A percentile compares a stretch with the other conserved stretches of the same genome.
phyloP scores from a whole-genome alignment of 805 yeast genomes.

The Danielozyma ontarioensis region DNA sequence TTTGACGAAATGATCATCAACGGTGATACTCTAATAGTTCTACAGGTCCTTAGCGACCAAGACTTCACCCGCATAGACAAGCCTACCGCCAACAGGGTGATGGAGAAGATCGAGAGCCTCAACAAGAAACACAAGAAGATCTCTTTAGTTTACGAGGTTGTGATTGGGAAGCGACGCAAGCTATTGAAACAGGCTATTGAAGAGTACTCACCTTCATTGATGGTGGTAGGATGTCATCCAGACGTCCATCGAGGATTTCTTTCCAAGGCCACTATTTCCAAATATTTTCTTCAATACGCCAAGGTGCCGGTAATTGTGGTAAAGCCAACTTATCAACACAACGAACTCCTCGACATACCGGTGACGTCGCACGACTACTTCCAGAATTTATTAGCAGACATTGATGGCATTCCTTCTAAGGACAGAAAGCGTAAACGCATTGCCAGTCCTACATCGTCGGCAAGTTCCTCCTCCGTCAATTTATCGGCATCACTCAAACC shows the following conservation, averaged over 20 bases:
- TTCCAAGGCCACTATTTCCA: constrained; percentile 31
- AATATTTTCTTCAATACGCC: constrained; percentile 38
- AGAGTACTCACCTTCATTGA: constrained; percentile 41
- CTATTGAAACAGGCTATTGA: constrained; percentile 33
- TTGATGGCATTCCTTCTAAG: too few species aligned
- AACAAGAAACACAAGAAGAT: constrained; percentile 32
- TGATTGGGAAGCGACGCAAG: constrained; percentile 38
- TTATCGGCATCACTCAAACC: too few species aligned
- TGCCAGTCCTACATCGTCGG: constrained; percentile 9
- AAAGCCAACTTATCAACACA: constrained; percentile 31
- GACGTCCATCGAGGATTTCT: constrained; percentile 25
- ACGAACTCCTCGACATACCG: constrained; percentile 24
- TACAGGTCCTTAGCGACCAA: constrained; percentile 39
- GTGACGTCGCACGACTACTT: constrained; percentile 32
- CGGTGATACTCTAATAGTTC: constrained; percentile 39
- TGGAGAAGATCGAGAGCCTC: constrained; percentile 27
- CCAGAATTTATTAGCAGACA: constrained; percentile 25
- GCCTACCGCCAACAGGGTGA: constrained; percentile 19
- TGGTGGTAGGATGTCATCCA: constrained; percentile 40
- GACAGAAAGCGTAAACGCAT: constrained; percentile 7
- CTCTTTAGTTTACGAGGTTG: constrained; percentile 35
- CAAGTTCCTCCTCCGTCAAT: constrained; percentile 7
- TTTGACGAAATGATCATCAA: constrained; percentile 39
- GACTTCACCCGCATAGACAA: constrained; percentile 22
- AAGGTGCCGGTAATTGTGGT: constrained; percentile 41